Conservation (phyloP, 1,284 basidiomycete species). For the Ceratobasidium papillatum region DNA sequence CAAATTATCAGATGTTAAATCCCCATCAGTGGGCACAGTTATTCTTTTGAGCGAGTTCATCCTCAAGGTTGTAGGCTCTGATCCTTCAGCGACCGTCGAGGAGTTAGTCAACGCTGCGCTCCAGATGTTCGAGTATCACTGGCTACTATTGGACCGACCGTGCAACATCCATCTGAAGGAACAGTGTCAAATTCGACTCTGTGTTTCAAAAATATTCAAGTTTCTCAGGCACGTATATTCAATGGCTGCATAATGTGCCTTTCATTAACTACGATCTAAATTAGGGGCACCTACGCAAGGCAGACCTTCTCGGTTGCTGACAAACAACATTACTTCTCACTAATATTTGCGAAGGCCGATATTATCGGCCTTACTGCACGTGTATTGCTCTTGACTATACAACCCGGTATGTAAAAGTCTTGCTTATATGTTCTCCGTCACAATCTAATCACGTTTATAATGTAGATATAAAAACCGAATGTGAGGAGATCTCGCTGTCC, state of each 20-base stretch:
- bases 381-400: not conserved
- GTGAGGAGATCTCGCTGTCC: no score
- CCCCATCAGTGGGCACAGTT: not conserved
- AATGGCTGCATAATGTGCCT: no score
- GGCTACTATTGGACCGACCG: not conserved
- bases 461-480: no score
- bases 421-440: not conserved
- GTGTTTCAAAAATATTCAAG: not conserved
- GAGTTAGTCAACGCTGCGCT: not conserved
- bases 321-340: not conserved
- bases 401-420: not conserved
- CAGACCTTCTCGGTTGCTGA: no score
- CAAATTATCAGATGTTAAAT: not conserved
- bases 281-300: no score
- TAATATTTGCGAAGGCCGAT: not conserved
- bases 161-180: no score
- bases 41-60: not conserved
- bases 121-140: not conserved
- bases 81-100: not conserved
- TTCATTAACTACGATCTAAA: no score
- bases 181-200: no score
- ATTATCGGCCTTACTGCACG: not conserved
- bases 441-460: not conserved
- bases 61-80: not conserved
- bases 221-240: not conserved